Evolutionary conservation across 495 filamentous ascomycete genomes (phyloP), one percentile per base, ranked within the genome.

Genomic region (Sabuloglossum arenarium): DNA sequence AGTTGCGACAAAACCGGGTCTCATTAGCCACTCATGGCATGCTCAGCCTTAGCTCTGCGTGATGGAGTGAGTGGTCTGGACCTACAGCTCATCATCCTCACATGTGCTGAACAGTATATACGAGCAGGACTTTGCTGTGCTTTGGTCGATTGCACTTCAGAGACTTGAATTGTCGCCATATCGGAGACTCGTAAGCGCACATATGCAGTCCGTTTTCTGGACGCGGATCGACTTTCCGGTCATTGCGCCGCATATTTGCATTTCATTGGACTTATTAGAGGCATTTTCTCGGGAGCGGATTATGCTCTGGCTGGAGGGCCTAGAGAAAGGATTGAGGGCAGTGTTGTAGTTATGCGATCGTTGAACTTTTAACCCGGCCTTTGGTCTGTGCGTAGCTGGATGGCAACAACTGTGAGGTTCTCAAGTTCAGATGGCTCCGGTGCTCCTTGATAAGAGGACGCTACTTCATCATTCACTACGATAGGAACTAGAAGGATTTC

Each of bases 1-100:
- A 27, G 47, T 51, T 51, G 47, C 47, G 47, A 51, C 47, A 30
- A 30, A 51, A 51, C 47, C 47, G 47, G 23, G 47, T 51, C 47
- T 21, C 28, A 30, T 51, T 12, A 29, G 47, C 47, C 47, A 51
- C 23, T 30, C 47, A 51, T 51, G 39, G n/a, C 39, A 19, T 43
- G 39, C 39, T 43, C 39, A 43, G 39, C 39, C 39, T 43, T 43
- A 43, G 39, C 39, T 21, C 39, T 43, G 34, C 16, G 16, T 16
- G 16, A 39, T 37, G 11, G 2, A 14, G 10, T 1, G 34, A 12
- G 11, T 37, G 16, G 12, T 14, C 34, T 39, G 34, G 5, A 9
- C 34, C 34, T 43, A 19, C 4, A 43, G 6, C 21, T n/a, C n/a
- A 21, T n/a, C 39, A 43, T 10, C 16, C 21, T 43, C n/a, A 6